phyloP scores from a whole-genome alignment of 1,284 basidiomycete genomes.

The Thecaphora thlaspeos region DNA sequence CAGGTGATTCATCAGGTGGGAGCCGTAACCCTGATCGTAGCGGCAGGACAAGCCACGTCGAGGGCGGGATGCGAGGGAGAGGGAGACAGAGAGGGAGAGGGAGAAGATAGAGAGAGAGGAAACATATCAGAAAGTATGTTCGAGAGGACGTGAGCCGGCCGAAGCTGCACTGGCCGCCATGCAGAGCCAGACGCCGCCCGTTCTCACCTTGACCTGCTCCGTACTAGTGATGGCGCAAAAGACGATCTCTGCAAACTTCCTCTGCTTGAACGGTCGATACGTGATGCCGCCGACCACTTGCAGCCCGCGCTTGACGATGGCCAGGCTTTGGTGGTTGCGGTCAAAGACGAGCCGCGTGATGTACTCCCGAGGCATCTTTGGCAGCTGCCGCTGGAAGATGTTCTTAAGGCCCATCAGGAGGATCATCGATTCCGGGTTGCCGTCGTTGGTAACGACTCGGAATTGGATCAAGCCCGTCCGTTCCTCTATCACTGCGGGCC shows the following conservation, averaged over 20 bases:
- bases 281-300: constrained; percentile 98
- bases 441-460: constrained; percentile 80
- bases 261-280: constrained; percentile 90
- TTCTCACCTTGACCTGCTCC: constrained; percentile 79
- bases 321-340: constrained; percentile 82
- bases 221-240: constrained; percentile 97
- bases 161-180: not conserved
- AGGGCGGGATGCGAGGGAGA: constrained; percentile 60
- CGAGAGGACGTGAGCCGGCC: not conserved
- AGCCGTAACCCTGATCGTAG: constrained; percentile 89
- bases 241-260: constrained; percentile 95
- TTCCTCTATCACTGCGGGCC: constrained; percentile 76
- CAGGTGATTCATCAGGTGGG: constrained; percentile 98
- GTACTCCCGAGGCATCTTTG: constrained; percentile 99
- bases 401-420: constrained; percentile 92
- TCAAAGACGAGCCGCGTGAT: constrained; percentile 95
- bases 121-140: too few relatives aligned
- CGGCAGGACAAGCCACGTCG: too few relatives aligned
- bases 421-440: constrained; percentile 68
- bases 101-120: not conserved
- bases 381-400: constrained; percentile 93
- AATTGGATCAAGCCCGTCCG: constrained; percentile 81
- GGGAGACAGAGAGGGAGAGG: not conserved
- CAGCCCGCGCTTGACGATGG: constrained; percentile 90
- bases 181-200: constrained; percentile 59